Evolutionary conservation across 2,329 filamentous ascomycete genomes (phyloP), one percentile per base, ranked within the genome.

Genomic region (Dryadomyces quercivorus): DNA sequence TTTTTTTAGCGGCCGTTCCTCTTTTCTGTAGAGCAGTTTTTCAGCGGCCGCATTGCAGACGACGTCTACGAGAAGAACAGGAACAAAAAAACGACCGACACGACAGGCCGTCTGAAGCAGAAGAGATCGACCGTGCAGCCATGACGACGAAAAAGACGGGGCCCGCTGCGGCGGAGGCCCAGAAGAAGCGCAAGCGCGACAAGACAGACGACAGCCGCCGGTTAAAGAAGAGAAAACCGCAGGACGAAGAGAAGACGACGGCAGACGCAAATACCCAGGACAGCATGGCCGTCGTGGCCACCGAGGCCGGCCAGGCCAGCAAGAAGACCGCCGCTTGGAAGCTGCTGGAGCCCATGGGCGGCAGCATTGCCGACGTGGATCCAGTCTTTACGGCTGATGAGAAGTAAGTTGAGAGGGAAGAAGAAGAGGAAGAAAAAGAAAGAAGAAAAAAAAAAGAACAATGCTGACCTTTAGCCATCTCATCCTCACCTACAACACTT

Each of bases 401-500:
- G 64, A 75, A 75, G 80, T 84, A 69, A 65, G 76, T 64, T 26
- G n/a, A n/a, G n/a, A n/a, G n/a, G n/a, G n/a, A 12, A 26, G 13
- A 16, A 10, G 8, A 16, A 22, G 2, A n/a, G 16, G 5, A 9
- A 15, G 12, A 13, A 31, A 26, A 21, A 22, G n/a, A 8, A n/a
- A 26, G 5, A n/a, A 34, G 31, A n/a, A n/a, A 7, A 3, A n/a
- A 21, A 48, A 6, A 18, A 48, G 21, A n/a, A 15, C 2, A 34
- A 12, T 6, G 3, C 48, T 15, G 40, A 20, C 49, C n/a, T 5
- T 38, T 42, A 56, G 88, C 64, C 78, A 85, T 68, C 66, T 96
- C 43, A 82, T 96, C 55, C 67, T 95, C 55, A 80, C 85, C 36
- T 88, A 88, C 63, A 79, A 83, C 57, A 84, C 80, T 31, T 84